These are phyloP conservation scores for Hymenoscyphus linearis DNA, from an alignment of 2,329 filamentous ascomycete genomes.

Conservation along the genomic window DNA sequence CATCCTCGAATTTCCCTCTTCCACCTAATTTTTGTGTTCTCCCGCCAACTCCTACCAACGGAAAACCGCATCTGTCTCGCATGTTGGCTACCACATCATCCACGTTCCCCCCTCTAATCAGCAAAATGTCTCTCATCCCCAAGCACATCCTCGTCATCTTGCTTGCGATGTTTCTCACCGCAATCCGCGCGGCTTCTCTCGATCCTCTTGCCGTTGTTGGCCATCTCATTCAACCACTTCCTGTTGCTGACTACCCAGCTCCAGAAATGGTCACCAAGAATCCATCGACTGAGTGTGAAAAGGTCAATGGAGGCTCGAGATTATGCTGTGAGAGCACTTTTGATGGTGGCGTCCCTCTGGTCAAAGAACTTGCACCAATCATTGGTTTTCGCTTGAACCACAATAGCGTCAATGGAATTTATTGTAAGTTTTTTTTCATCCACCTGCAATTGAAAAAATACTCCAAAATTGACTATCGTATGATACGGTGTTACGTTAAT, in stretches of 20 bases:
- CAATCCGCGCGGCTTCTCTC: not conserved
- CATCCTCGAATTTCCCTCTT: not conserved
- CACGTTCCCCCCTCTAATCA: not conserved
- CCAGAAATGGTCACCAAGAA: constrained; percentile 11
- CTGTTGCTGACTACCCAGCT: constrained; percentile 4
- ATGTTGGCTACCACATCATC: not conserved
- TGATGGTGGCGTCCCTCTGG: constrained; percentile 17
- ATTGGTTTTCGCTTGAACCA: constrained; percentile 14
- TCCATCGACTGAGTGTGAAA: constrained; percentile 13
- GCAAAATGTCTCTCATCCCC: not conserved
- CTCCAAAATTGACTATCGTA: too few relatives aligned
- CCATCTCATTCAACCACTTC: constrained; percentile 1
- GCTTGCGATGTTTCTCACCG: not conserved
- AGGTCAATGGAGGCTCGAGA: constrained; percentile 15
- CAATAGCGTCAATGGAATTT: constrained; percentile 21
- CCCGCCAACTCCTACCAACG: not conserved
- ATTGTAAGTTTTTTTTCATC: constrained; percentile 10
- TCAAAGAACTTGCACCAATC: constrained; percentile 11
- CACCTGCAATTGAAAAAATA: not conserved
- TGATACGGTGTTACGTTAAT: not conserved
- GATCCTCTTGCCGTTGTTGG: constrained; percentile 9
- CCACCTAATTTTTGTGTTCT: not conserved
- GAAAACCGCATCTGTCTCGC: not conserved
- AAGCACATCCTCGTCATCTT: not conserved
- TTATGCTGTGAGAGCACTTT: constrained; percentile 17